Percentiles rank a stretch among this genome's conserved stretches.
phyloP scores from a whole-genome alignment of 805 yeast species.

The Henningerozyma blattae region DNA sequence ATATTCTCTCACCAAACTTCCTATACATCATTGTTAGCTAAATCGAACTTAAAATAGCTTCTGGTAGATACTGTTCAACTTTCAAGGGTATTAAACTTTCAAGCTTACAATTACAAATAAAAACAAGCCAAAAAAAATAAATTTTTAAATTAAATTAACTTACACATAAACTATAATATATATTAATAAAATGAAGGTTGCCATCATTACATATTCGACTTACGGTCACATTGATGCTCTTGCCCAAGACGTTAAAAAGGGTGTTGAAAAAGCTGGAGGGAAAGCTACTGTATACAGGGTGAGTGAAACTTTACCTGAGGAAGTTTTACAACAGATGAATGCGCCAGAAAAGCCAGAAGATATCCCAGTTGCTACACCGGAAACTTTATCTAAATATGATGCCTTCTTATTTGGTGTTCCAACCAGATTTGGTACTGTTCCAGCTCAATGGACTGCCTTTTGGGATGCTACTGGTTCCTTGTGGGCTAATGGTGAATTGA shows the following conservation, averaged over 20 bases:
- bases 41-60: too few relatives aligned
- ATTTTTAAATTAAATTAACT: too few relatives aligned
- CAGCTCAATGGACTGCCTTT: conserved; percentile 66
- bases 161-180: too few relatives aligned
- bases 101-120: too few relatives aligned
- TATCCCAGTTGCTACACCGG: conserved; percentile 45
- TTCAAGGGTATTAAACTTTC: too few relatives aligned
- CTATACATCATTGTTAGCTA: too few relatives aligned
- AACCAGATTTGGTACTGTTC: conserved; percentile 64
- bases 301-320: conserved; percentile 60
- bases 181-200: conserved; percentile 27
- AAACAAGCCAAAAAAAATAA: too few relatives aligned
- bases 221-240: conserved; percentile 65
- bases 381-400: conserved; percentile 50
- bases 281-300: conserved; percentile 61
- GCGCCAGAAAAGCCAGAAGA: conserved; percentile 52
- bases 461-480: conserved; percentile 69
- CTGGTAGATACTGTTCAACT: too few relatives aligned
- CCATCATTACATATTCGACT: conserved; percentile 55
- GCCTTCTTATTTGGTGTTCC: conserved; percentile 72
- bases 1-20: too few relatives aligned
- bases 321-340: conserved; percentile 41
- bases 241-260: conserved; percentile 57
- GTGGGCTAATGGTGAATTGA: conserved; percentile 60
- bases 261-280: conserved; percentile 59